These are phyloP conservation scores for Vachellia pachyceras DNA, from an alignment of 306 rosid genomes.

Conservation along the genomic window DNA sequence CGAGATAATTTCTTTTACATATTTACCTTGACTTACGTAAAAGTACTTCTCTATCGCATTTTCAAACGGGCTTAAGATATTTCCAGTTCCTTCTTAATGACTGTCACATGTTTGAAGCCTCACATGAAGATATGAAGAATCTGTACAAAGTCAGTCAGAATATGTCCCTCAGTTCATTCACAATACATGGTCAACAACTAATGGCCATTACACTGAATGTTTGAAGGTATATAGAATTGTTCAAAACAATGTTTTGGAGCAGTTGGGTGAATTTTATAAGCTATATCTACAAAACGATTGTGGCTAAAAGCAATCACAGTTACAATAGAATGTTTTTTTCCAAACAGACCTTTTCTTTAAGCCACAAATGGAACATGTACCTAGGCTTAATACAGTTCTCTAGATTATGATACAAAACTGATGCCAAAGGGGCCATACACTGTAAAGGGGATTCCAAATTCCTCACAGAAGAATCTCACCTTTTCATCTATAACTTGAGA, in stretches of 20 bases:
- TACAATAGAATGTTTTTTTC: conserved; percentile 51
- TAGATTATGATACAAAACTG: conserved; percentile 57
- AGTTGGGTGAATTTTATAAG: conserved; percentile 60
- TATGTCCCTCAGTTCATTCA: neutral
- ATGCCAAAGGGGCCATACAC: conserved; percentile 49
- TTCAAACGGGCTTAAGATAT: too few relatives aligned
- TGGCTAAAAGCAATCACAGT: conserved; percentile 57
- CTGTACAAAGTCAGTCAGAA: conserved; percentile 4
- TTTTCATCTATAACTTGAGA: conserved; percentile 53
- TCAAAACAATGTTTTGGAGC: conserved; percentile 74
- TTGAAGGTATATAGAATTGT: conserved; percentile 39
- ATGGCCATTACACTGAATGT: neutral
- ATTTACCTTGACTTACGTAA: too few relatives aligned
- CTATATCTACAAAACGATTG: conserved; percentile 52
- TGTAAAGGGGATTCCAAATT: conserved; percentile 55
- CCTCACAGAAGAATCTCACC: conserved; percentile 54
- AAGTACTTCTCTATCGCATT: too few relatives aligned
- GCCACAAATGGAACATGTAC: conserved; percentile 60
- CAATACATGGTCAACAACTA: neutral
- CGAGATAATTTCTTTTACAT: too few relatives aligned
- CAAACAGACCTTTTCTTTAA: conserved; percentile 52
- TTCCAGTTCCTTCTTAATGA: conserved; percentile 4
- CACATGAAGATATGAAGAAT: neutral
- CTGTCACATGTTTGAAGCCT: neutral
- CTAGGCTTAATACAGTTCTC: conserved; percentile 65